Evolutionary conservation across 805 yeast genomes (phyloP), one percentile per base, ranked within the genome.

Genomic region (Metschnikowia continentalis): DNA sequence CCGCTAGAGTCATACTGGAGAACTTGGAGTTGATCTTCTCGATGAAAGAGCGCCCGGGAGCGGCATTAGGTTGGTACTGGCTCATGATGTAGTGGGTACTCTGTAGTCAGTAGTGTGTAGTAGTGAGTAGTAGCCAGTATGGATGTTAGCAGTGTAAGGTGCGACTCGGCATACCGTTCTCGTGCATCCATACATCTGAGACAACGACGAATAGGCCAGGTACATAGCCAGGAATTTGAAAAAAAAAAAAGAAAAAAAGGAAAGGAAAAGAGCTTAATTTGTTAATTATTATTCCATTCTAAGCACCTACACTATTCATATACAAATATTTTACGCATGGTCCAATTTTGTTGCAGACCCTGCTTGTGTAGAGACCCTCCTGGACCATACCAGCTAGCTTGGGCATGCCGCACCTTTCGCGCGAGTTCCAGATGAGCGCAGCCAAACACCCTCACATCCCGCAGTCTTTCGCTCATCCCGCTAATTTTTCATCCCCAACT

Each of bases 21-120:
- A 74, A 70, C 57, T 70, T 69, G 47, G 62, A 61, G 47, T 66
- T 65, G 54, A 71, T 71, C 49, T 69, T 71, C 49, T 68, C 70
- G 47, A 65, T 72, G 52, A 74, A 67, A 6, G 64, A 61, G 43
- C 60, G 60, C 23, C 61, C 54, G n/a, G 64, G 62, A 20, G 59
- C 59, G 6, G 56, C 62, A 33, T 59, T 59, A 15, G 62, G 62
- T 42, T 59, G 62, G 47, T 50, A 58, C 48, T 60, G 63, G 46
- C 64, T 61, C 64, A 61, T 61, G 17, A 23, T 8, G 30, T 26
- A 3, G 11, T 8, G 11, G 30, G 30, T 26, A 8, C 5, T 26
- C 30, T 8, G 11, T 26, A 3, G 11, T 26, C 30, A 26, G 30
- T 26, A 8, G 30, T 26, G 6, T 3, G 42, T 22, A 14, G 30